Conservation (phyloP, 164 flowering plant genomes). For the Akebia trifoliata region DNA sequence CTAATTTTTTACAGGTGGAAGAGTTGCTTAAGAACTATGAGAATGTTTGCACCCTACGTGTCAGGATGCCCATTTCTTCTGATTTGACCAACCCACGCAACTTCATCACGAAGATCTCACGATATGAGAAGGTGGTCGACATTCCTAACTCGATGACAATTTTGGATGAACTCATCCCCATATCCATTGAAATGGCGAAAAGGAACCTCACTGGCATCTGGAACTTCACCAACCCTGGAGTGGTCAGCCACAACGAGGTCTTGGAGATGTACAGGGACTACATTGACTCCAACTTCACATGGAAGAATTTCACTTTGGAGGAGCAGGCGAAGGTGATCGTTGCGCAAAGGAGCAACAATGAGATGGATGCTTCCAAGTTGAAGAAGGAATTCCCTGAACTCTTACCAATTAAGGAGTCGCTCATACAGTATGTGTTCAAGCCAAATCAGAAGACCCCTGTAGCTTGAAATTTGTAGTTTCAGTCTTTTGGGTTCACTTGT, state of each 20-base stretch:
- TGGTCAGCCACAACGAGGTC: constrained; percentile 43
- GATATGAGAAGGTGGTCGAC: constrained; percentile 37
- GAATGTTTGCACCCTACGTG: constrained; percentile 38
- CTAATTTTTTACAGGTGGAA: constrained; percentile 27
- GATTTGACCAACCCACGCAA: constrained; percentile 38
- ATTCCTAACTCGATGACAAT: constrained; percentile 43
- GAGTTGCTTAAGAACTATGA: constrained; percentile 41
- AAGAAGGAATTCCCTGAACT: constrained; percentile 36
- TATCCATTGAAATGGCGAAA: constrained; percentile 41
- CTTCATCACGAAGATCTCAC: constrained; percentile 36
- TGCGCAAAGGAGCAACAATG: constrained; percentile 43
- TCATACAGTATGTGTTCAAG: constrained; percentile 32
- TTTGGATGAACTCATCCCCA: constrained; percentile 39
- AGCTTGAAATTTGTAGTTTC: constrained; percentile 18
- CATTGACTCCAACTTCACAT: constrained; percentile 33
- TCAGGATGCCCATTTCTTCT: constrained; percentile 43
- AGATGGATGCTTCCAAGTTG: constrained; percentile 32
- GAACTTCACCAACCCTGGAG: constrained; percentile 45
- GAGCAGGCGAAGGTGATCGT: constrained; percentile 43
- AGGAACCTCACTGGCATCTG: constrained; percentile 38
- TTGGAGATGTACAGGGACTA: constrained; percentile 35
- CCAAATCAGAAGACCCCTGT: constrained; percentile 33
- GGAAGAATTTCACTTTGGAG: constrained; percentile 41
- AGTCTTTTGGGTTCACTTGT: not conserved
- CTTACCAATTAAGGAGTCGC: constrained; percentile 34